Conservation (phyloP, 2,329 filamentous ascomycete genomes). For the Cladosporium cucumerinum region DNA sequence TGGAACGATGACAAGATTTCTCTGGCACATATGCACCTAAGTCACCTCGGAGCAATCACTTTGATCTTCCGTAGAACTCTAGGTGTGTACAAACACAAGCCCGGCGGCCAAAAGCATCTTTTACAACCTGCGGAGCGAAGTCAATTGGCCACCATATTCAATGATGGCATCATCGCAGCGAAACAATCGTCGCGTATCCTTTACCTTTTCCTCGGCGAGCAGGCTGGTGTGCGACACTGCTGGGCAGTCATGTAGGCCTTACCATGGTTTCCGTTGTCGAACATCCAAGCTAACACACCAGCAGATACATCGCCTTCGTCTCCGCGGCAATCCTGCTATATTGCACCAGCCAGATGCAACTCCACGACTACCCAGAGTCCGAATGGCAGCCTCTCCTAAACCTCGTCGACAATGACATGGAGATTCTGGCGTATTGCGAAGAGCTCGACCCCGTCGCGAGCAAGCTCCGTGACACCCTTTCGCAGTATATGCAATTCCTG, state of each 20-base stretch:
- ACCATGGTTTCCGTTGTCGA: too few relatives aligned
- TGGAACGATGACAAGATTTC: not conserved
- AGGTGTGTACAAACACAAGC: not conserved
- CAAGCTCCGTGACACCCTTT: slow-evolving; percentile 9
- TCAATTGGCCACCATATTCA: not conserved
- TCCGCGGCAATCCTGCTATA: slow-evolving; percentile 9
- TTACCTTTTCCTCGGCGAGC: slow-evolving; percentile 8
- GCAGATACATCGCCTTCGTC: slow-evolving; percentile 12
- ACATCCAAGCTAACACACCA: not conserved
- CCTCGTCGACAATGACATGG: slow-evolving; percentile 10
- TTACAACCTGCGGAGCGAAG: slow-evolving; percentile 3
- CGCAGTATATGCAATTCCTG: slow-evolving; percentile 15
- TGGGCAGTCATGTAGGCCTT: slow-evolving; percentile 6
- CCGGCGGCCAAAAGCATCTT: not conserved
- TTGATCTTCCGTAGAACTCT: slow-evolving; percentile 6
- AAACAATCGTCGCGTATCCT: slow-evolving; percentile 5
- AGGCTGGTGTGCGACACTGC: slow-evolving; percentile 9
- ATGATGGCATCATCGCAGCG: slow-evolving; percentile 6
- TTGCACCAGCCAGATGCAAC: slow-evolving; percentile 11
- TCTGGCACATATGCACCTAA: slow-evolving; percentile 2
- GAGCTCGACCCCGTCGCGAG: slow-evolving; percentile 10
- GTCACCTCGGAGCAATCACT: slow-evolving; percentile 8
- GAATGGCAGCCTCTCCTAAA: slow-evolving; percentile 1
- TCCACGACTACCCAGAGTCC: slow-evolving; percentile 5
- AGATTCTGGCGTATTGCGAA: slow-evolving; percentile 9